These are phyloP conservation scores for Podila minutissima DNA, from an alignment of 192 early-diverging fungal genomes.

Conservation along the genomic window DNA sequence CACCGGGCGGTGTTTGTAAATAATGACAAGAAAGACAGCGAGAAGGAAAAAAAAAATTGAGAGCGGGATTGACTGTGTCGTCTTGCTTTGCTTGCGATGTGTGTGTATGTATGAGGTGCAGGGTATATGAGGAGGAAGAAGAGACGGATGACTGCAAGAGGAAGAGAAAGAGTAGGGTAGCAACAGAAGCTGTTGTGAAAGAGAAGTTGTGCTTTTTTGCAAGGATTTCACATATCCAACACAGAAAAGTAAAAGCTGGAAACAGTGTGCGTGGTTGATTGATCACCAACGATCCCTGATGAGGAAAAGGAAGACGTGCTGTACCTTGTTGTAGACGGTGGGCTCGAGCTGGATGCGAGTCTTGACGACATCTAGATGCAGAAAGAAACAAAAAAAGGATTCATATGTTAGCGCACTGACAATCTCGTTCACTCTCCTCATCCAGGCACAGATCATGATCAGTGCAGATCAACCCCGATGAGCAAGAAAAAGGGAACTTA, in stretches of 20 bases:
- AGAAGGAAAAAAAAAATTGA: not conserved
- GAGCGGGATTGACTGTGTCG: not conserved
- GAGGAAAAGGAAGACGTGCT: not conserved
- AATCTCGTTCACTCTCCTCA: not conserved
- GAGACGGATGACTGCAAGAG: too few relatives aligned
- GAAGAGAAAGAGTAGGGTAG: too few relatives aligned
- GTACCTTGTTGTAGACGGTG: constrained; percentile 72
- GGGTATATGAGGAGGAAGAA: too few relatives aligned
- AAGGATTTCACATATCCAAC: not conserved
- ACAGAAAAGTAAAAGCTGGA: not conserved
- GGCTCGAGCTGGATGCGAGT: constrained; percentile 76
- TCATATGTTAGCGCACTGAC: constrained; percentile 1
- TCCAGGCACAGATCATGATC: not conserved
- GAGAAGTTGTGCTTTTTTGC: not conserved
- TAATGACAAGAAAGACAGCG: not conserved
- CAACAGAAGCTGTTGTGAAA: not conserved
- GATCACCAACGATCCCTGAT: not conserved
- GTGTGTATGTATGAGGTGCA: too few relatives aligned
- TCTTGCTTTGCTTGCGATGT: too few relatives aligned
- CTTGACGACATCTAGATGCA: constrained; percentile 72
- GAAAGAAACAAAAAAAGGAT: not conserved
- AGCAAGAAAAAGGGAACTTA: not conserved
- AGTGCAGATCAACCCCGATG: not conserved
- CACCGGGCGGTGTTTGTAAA: constrained; percentile 3
- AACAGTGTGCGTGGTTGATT: not conserved